A percentile compares a stretch with the other conserved stretches of the same genome.
phyloP scores from a whole-genome alignment of 306 rosid species.

The Begonia masoniana region DNA sequence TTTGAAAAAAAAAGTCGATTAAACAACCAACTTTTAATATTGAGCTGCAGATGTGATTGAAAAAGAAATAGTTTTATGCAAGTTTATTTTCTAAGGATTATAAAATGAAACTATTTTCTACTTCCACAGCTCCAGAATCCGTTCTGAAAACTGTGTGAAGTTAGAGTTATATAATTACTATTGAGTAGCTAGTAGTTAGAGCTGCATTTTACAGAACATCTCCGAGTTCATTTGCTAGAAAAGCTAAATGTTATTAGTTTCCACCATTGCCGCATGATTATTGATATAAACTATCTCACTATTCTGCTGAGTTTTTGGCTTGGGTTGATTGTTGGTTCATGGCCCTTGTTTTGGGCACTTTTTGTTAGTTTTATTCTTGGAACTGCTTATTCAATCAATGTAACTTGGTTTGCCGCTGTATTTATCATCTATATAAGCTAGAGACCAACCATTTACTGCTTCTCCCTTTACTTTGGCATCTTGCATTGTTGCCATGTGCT shows the following conservation, averaged over 20 bases:
- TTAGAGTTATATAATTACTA: no score
- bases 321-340: constrained; percentile 85
- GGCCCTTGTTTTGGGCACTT: constrained; percentile 98
- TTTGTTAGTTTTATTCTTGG: constrained; percentile 80
- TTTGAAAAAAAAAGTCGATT: no score
- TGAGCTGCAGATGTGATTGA: no score
- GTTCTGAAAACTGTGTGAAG: no score
- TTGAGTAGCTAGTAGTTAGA: neutral
- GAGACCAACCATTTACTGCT: no score
- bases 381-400: constrained; percentile 90
- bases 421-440: neutral
- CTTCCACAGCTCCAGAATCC: neutral
- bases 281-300: constrained; percentile 1
- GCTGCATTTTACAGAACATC: neutral
- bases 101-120: constrained; percentile 1
- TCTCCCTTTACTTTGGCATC: no score
- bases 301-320: constrained; percentile 79
- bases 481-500: no score
- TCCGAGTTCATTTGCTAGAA: neutral
- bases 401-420: constrained; percentile 29
- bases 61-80: no score
- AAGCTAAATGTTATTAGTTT: neutral
- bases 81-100: neutral
- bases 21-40: no score
- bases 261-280: no score